These are phyloP conservation scores for Candida peoriensis DNA, from an alignment of 805 yeast genomes.

Conservation along the genomic window DNA sequence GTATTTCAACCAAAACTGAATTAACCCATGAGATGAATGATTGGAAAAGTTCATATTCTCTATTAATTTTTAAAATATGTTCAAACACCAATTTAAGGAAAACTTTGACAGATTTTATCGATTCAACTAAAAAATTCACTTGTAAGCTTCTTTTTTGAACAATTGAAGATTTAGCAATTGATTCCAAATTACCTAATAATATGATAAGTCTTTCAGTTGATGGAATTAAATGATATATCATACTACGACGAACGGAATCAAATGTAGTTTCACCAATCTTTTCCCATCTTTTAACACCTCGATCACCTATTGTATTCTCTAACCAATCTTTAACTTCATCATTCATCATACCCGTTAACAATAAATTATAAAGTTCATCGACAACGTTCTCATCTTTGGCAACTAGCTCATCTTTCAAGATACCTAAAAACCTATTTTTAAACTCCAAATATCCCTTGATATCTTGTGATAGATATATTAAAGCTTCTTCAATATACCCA, in stretches of 20 bases:
- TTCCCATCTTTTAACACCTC: conserved; percentile 55
- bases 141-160: conserved; percentile 3
- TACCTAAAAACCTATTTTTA: conserved; percentile 28
- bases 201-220: conserved; percentile 51
- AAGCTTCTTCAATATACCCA: conserved; percentile 29
- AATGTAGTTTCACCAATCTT: conserved; percentile 45
- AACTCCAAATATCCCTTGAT: conserved; percentile 34
- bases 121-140: conserved; percentile 5
- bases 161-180: conserved; percentile 31
- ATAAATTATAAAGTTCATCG: conserved; percentile 39
- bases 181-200: conserved; percentile 36
- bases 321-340: conserved; percentile 51
- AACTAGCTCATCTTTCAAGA: conserved; percentile 31
- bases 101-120: conserved; percentile 12
- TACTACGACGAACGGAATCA: conserved; percentile 41
- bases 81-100: conserved; percentile 29
- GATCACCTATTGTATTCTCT: conserved; percentile 60
- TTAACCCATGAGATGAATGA: conserved; percentile 39
- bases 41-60: conserved; percentile 41
- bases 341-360: conserved; percentile 52
- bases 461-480: conserved; percentile 25
- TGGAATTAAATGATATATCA: conserved; percentile 48
- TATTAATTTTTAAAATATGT: conserved; percentile 36
- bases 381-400: conserved; percentile 25
- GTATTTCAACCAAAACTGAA: conserved; percentile 23